A percentile compares a stretch with the other conserved stretches of the same genome.
phyloP scores from a whole-genome alignment of 192 early-diverging fungal genomes.

The Glomus cerebriforme region DNA sequence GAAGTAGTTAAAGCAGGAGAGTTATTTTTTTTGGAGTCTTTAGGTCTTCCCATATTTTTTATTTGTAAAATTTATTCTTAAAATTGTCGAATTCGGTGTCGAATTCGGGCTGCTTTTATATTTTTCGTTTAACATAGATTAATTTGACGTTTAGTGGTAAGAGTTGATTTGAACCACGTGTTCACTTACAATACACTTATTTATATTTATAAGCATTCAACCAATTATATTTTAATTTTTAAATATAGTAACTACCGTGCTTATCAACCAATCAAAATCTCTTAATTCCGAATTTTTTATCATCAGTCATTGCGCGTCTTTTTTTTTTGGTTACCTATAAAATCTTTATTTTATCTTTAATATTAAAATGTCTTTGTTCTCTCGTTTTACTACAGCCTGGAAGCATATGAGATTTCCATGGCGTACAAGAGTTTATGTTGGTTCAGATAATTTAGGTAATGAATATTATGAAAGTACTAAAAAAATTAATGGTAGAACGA shows the following conservation, averaged over 20 bases:
- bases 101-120: neutral
- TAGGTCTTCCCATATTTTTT: neutral
- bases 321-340: no score
- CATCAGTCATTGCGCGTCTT: no score
- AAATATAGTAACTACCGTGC: no score
- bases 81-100: neutral
- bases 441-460: constrained; percentile 27
- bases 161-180: neutral
- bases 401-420: constrained; percentile 11
- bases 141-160: neutral
- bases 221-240: no score
- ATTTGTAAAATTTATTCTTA: neutral
- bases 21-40: neutral
- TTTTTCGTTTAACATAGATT: neutral
- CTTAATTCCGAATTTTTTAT: no score
- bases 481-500: constrained; percentile 8
- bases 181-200: neutral
- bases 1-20: neutral
- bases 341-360: no score
- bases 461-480: constrained; percentile 23
- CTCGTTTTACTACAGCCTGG: constrained; percentile 1
- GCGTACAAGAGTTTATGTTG: constrained; percentile 13
- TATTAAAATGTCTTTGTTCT: neutral
- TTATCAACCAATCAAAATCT: no score
- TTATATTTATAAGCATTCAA: neutral